Conservation (phyloP, 129 eudicot genomes). For the Deinandra increscens region DNA sequence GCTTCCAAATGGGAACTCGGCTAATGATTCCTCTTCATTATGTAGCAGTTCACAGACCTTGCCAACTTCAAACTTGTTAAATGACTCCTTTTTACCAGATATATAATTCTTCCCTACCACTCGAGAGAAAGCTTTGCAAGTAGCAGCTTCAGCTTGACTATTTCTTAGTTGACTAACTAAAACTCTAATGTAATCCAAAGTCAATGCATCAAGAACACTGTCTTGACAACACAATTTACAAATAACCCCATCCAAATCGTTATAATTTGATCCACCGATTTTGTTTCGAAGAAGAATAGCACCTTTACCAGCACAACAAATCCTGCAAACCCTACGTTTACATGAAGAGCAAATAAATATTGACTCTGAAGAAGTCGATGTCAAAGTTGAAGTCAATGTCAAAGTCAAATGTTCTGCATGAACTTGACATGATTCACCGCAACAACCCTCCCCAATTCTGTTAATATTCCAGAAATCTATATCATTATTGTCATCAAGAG, state of each 20-base stretch:
- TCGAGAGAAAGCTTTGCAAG: constrained; percentile 43
- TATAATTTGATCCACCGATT: constrained; percentile 33
- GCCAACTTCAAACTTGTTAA: constrained; percentile 19
- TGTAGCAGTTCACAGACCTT: constrained; percentile 36
- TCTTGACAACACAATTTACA: constrained; percentile 77
- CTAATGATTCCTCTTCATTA: constrained; percentile 84
- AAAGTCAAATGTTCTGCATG: constrained; percentile 46
- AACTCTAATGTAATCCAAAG: constrained; percentile 72
- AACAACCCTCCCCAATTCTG: constrained; percentile 68
- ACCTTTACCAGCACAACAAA: constrained; percentile 91
- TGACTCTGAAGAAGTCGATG: constrained; percentile 29
- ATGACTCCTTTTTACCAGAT: constrained; percentile 34
- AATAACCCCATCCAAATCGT: constrained; percentile 63
- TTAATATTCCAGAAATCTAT: constrained; percentile 86
- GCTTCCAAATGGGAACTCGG: constrained; percentile 86
- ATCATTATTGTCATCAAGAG: constrained; percentile 27
- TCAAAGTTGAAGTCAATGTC: constrained; percentile 25
- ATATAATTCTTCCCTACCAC: constrained; percentile 51
- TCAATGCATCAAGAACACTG: constrained; percentile 74
- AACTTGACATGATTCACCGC: constrained; percentile 65
- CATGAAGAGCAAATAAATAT: constrained; percentile 55
- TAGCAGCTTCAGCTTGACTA: constrained; percentile 52
- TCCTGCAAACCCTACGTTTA: constrained; percentile 61
- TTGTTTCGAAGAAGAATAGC: constrained; percentile 64
- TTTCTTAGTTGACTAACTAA: constrained; percentile 60